These are phyloP conservation scores for Cetradonia linearis DNA, from an alignment of 495 filamentous ascomycete genomes.

Conservation along the genomic window DNA sequence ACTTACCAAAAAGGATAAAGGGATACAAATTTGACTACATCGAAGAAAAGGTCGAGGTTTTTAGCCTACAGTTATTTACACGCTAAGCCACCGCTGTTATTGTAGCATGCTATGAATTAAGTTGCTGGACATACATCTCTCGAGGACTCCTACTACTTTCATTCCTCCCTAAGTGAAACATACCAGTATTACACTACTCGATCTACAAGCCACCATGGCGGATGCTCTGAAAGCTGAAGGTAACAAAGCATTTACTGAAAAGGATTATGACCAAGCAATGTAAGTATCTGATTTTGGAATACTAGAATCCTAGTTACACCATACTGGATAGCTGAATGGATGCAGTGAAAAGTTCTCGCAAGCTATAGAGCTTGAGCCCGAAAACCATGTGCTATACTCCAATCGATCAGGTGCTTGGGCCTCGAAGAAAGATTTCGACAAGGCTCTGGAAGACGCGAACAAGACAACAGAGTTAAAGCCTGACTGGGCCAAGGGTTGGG, in stretches of 20 bases:
- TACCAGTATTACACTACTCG: background rate
- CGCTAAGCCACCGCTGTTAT: no score
- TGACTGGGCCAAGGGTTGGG: slow-evolving; percentile 95
- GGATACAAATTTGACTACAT: no score
- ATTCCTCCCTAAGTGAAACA: background rate
- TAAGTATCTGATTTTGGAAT: slow-evolving; percentile 40
- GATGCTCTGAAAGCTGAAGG: slow-evolving; percentile 81
- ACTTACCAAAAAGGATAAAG: no score
- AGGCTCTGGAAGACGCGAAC: slow-evolving; percentile 78
- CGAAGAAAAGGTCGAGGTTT: no score
- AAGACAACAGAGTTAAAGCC: slow-evolving; percentile 91
- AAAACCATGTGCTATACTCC: slow-evolving; percentile 93
- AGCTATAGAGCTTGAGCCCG: slow-evolving; percentile 79
- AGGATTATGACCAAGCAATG: slow-evolving; percentile 94
- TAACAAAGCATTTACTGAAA: slow-evolving; percentile 94
- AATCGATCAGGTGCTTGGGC: slow-evolving; percentile 95
- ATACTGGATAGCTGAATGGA: slow-evolving; percentile 15
- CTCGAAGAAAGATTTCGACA: slow-evolving; percentile 75
- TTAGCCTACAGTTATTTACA: no score
- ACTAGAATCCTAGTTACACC: background rate
- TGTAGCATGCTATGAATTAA: no score
- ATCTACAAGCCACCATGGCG: slow-evolving; percentile 34
- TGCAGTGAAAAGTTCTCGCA: slow-evolving; percentile 85
- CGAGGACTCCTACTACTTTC: no score
- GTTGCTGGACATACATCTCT: no score